Percentiles rank a stretch among this genome's conserved stretches.
Conservation (phyloP, 225 moss, liverwort and hornwort species). For the Rhytidiadelphus loreus region DNA sequence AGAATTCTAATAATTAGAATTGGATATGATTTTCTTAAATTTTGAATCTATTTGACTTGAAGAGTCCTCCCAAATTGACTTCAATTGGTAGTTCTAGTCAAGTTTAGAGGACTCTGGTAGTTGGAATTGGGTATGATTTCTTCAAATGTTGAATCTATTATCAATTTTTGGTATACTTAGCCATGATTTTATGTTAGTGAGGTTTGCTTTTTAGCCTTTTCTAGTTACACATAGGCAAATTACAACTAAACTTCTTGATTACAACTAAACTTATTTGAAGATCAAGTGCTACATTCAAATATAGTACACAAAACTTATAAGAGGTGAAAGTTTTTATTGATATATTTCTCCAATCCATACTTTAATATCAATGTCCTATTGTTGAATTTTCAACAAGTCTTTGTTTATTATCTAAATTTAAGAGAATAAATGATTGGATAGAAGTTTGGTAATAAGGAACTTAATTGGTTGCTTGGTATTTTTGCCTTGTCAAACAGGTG, state of each 20-base stretch:
- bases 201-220: neutral
- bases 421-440: neutral
- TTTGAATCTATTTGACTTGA: neutral
- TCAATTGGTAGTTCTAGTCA: too few relatives aligned
- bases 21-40: neutral
- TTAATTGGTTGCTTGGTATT: neutral
- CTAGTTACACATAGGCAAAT: rapidly evolving
- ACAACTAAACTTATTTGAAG: neutral
- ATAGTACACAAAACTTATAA: neutral
- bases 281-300: rapidly evolving
- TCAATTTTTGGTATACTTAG: rapidly evolving
- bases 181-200: neutral
- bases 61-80: neutral
- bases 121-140: too few relatives aligned
- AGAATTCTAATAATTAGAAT: rapidly evolving
- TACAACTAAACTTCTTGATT: neutral
- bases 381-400: neutral
- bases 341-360: neutral
- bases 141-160: neutral
- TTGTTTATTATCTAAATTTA: neutral
- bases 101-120: rapidly evolving
- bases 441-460: neutral
- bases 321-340: neutral
- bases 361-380: neutral
- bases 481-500: neutral